Percentiles rank a stretch among this genome's conserved stretches.
Conservation (phyloP, 768 basidiomycete species). For the Brasilioporus rufonigricans region DNA sequence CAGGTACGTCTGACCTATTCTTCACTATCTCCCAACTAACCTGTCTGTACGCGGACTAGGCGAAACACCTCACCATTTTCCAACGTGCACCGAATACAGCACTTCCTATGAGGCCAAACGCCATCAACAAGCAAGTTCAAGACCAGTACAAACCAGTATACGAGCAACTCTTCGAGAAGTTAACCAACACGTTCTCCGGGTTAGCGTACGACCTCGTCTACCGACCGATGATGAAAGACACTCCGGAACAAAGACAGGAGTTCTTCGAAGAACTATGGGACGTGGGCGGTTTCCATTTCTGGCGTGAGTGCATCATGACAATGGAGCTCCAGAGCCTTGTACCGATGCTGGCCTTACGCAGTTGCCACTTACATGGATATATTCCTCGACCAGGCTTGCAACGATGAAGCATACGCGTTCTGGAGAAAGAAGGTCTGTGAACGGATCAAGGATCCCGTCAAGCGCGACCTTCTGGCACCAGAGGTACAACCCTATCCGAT, state of each 20-base stretch:
- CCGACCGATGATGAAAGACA: constrained; percentile 12
- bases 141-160: constrained; percentile 6
- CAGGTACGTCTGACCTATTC: not conserved
- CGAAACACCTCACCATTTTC: constrained; percentile 6
- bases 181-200: constrained; percentile 1
- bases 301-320: not conserved
- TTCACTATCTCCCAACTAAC: not conserved
- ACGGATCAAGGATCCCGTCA: constrained; percentile 7
- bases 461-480: constrained; percentile 10
- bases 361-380: constrained; percentile 5
- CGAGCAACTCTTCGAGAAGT: constrained; percentile 4
- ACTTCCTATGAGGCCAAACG: constrained; percentile 5
- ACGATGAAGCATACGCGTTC: no score
- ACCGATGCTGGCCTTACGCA: not conserved
- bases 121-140: constrained; percentile 8
- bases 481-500: constrained; percentile 4
- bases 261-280: constrained; percentile 9
- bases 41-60: not conserved
- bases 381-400: not conserved
- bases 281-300: constrained; percentile 1
- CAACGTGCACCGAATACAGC: constrained; percentile 10
- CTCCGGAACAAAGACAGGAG: constrained; percentile 1
- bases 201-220: not conserved
- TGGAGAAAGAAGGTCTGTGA: constrained; percentile 10
- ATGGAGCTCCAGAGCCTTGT: no score